phyloP scores from a whole-genome alignment of 2,329 filamentous ascomycete genomes.

The Fusarium verrucosum region DNA sequence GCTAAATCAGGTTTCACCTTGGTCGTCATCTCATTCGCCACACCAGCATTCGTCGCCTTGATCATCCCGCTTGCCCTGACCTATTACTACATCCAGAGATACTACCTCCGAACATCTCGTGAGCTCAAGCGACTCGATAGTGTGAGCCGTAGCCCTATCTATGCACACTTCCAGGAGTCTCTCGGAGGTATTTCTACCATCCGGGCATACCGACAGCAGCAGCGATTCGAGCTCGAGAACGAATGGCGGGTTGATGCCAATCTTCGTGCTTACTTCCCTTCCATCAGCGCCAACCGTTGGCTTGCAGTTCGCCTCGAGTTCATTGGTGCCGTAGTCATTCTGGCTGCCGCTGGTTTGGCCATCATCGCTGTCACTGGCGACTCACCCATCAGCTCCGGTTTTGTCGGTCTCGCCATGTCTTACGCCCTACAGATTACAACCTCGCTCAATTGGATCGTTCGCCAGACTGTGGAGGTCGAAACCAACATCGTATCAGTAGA shows the following conservation, averaged over 20 bases:
- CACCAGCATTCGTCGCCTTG: conserved; percentile 80
- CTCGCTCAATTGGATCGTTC: conserved; percentile 98
- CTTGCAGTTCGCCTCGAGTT: conserved; percentile 94
- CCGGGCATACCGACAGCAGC: conserved; percentile 89
- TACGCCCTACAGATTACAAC: conserved; percentile 97
- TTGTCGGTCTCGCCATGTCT: conserved; percentile 94
- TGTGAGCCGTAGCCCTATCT: conserved; percentile 94
- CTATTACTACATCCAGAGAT: conserved; percentile 94
- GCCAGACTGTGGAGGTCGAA: conserved; percentile 99
- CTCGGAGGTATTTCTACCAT: conserved; percentile 95
- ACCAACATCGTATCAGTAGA: conserved; percentile 99
- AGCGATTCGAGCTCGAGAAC: conserved; percentile 89
- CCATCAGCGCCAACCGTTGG: conserved; percentile 94
- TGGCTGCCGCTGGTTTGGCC: conserved; percentile 83
- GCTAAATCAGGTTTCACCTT: conserved; percentile 84
- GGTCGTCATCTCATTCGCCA: conserved; percentile 81
- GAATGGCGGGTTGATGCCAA: conserved; percentile 98
- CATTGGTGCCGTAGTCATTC: conserved; percentile 92
- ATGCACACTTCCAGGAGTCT: conserved; percentile 97
- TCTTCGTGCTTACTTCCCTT: conserved; percentile 92
- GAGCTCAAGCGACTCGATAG: conserved; percentile 97
- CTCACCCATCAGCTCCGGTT: conserved; percentile 71
- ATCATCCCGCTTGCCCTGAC: conserved; percentile 82
- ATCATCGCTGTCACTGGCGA: conserved; percentile 80
- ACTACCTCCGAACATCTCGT: conserved; percentile 94